These are phyloP conservation scores for Camellia japonica DNA, from an alignment of 148 eudicot species.

Conservation along the genomic window DNA sequence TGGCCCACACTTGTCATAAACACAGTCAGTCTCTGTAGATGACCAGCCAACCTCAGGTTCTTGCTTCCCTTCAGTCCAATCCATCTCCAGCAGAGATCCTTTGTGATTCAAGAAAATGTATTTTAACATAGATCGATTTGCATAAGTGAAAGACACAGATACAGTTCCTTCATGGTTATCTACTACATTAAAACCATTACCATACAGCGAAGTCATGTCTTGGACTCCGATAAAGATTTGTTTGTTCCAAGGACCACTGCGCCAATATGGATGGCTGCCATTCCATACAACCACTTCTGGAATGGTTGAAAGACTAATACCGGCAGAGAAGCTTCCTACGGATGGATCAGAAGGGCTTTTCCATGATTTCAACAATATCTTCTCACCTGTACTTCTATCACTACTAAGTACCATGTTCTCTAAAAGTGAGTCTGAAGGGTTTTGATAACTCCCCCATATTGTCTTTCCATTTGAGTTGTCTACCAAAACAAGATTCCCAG, in stretches of 20 bases:
- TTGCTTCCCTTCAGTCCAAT: constrained; percentile 17
- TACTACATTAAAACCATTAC: not conserved
- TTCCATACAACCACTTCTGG: constrained; percentile 37
- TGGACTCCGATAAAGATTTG: constrained; percentile 25
- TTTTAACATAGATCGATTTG: not conserved
- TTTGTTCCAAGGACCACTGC: constrained; percentile 48
- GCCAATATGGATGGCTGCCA: constrained; percentile 28
- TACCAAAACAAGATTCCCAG: constrained; percentile 18
- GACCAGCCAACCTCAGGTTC: constrained; percentile 28
- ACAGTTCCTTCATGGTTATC: constrained; percentile 16
- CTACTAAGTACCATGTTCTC: constrained; percentile 3
- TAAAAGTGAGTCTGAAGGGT: constrained; percentile 16
- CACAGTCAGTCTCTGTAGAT: constrained; percentile 28
- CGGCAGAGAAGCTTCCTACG: constrained; percentile 30
- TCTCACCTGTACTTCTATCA: not conserved
- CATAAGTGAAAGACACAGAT: constrained; percentile 6
- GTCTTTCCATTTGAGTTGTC: not conserved
- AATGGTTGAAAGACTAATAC: constrained; percentile 15
- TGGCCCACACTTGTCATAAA: constrained; percentile 52
- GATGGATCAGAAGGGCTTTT: constrained; percentile 43
- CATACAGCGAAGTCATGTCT: not conserved
- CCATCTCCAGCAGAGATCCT: constrained; percentile 17
- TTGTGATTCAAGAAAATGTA: constrained; percentile 19
- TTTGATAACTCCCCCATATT: constrained; percentile 18
- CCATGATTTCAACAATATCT: constrained; percentile 32